phyloP scores from a whole-genome alignment of 352 stramenopile species.

The Phytophthora fragariaefolia region DNA sequence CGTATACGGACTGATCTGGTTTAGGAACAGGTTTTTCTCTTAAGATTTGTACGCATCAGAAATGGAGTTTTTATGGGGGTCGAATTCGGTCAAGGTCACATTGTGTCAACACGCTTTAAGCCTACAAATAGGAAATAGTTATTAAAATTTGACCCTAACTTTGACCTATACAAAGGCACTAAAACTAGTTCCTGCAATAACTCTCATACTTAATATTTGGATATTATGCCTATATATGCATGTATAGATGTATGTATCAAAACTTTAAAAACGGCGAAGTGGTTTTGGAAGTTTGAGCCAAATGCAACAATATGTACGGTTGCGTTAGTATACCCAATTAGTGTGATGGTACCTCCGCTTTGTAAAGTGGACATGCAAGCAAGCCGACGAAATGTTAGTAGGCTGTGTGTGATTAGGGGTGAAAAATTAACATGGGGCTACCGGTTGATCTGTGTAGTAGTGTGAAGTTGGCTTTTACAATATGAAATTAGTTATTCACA shows the following conservation, averaged over 20 bases:
- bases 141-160: not conserved
- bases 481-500: too few relatives aligned
- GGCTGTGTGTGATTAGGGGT: too few relatives aligned
- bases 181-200: not conserved
- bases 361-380: too few relatives aligned
- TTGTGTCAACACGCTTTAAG: not conserved
- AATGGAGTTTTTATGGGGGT: too few relatives aligned
- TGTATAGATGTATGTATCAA: not conserved
- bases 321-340: not conserved
- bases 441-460: too few relatives aligned
- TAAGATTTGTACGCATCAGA: too few relatives aligned
- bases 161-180: not conserved
- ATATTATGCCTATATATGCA: not conserved
- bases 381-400: too few relatives aligned
- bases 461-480: too few relatives aligned
- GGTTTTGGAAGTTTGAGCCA: not conserved
- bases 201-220: not conserved
- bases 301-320: not conserved
- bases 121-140: not conserved
- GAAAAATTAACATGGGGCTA: too few relatives aligned
- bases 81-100: too few relatives aligned
- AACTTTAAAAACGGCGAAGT: not conserved
- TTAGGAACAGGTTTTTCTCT: too few relatives aligned
- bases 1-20: too few relatives aligned
- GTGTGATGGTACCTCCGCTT: not conserved